Evolutionary conservation across 2,329 filamentous ascomycete genomes (phyloP).

Genomic region (Pseudogymnoascus sp.): DNA sequence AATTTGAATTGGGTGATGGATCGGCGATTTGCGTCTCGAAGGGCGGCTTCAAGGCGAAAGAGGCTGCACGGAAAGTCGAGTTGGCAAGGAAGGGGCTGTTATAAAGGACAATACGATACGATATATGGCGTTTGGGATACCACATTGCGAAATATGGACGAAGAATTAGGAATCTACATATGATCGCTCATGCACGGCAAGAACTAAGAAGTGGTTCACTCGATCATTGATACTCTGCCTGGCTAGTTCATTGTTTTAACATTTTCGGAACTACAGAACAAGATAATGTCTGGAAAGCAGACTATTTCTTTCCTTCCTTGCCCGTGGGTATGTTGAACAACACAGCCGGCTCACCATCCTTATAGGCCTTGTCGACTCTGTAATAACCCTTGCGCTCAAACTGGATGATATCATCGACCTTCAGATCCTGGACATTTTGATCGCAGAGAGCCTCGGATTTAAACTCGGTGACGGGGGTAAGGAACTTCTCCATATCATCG

Average conservation of each 20-base stretch:
- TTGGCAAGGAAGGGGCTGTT: conserved; percentile 71
- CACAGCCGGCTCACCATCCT: conserved; percentile 52
- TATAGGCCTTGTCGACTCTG: conserved; percentile 63
- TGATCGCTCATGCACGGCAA: neutral
- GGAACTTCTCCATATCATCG: conserved; percentile 74
- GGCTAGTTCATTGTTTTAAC: neutral
- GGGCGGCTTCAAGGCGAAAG: conserved; percentile 65
- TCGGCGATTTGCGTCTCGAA: conserved; percentile 67
- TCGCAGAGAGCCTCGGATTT: conserved; percentile 72
- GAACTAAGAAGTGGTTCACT: neutral
- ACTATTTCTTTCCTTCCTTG: conserved; percentile 32
- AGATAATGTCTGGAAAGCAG: neutral
- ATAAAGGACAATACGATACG: conserved; percentile 31
- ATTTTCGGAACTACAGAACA: neutral
- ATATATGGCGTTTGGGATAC: conserved; percentile 7
- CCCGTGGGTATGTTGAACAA: conserved; percentile 66
- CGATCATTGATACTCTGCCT: neutral
- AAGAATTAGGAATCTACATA: conserved; percentile 1
- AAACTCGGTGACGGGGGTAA: conserved; percentile 71
- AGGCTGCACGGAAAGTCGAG: conserved; percentile 69
- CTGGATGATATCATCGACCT: conserved; percentile 87
- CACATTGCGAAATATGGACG: neutral
- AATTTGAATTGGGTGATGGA: conserved; percentile 66
- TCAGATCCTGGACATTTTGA: conserved; percentile 68
- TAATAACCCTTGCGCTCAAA: conserved; percentile 92